These are phyloP conservation scores for Aspergillus floridensis DNA, from an alignment of 2,329 filamentous ascomycete genomes.

Conservation along the genomic window DNA sequence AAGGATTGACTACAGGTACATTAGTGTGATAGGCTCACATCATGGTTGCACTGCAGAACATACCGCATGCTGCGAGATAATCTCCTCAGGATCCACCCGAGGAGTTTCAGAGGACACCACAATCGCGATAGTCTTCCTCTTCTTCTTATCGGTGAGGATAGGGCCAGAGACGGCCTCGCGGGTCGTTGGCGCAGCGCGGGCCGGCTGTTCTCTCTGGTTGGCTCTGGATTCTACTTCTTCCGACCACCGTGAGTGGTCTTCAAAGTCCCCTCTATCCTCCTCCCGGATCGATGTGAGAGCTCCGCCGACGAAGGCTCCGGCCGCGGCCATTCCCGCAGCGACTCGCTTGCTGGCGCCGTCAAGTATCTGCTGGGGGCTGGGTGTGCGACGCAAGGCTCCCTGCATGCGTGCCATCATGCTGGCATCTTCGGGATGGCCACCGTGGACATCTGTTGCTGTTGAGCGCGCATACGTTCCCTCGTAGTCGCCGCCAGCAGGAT, in stretches of 20 bases:
- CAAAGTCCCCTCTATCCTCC: constrained; percentile 75
- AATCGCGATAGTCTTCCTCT: constrained; percentile 77
- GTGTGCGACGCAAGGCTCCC: constrained; percentile 74
- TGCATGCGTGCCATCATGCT: constrained; percentile 75
- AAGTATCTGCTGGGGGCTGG: constrained; percentile 84
- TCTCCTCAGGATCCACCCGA: constrained; percentile 55
- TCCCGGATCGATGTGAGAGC: constrained; percentile 80
- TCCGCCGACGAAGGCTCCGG: constrained; percentile 76
- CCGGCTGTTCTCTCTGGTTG: constrained; percentile 32
- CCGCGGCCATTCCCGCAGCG: constrained; percentile 76
- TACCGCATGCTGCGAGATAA: constrained; percentile 77
- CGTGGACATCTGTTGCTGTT: constrained; percentile 33
- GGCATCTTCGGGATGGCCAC: constrained; percentile 45
- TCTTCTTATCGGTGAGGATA: constrained; percentile 45
- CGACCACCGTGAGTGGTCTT: constrained; percentile 87
- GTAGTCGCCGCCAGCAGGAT: constrained; percentile 27
- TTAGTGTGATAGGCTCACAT: constrained; percentile 10
- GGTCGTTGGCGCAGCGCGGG: constrained; percentile 21
- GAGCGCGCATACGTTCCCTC: constrained; percentile 34
- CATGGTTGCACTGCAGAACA: constrained; percentile 35
- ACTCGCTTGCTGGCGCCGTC: constrained; percentile 80
- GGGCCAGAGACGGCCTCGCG: constrained; percentile 35
- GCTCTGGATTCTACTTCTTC: constrained; percentile 76
- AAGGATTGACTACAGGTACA: constrained; percentile 66
- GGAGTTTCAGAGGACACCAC: constrained; percentile 77